Percentiles rank a stretch among this genome's conserved stretches.
Evolutionary conservation across 73 alveolate genomes (phyloP).

Genomic region (Symbiodinium natans): DNA sequence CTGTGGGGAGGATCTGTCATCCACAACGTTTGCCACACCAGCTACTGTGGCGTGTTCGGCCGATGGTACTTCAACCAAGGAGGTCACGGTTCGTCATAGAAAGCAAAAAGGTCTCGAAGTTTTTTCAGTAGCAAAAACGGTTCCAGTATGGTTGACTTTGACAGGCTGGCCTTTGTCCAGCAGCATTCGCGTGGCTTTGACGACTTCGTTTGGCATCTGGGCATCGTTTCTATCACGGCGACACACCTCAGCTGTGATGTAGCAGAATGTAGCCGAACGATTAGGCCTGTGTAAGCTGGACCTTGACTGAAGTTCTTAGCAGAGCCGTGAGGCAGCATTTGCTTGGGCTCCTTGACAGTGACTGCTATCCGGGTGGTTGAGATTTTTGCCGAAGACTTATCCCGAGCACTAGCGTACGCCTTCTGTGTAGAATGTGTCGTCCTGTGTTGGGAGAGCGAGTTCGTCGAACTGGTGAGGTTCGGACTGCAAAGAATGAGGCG

Average conservation of each 20-base stretch:
- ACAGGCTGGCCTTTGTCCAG: neutral
- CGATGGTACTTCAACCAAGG: constrained; percentile 45
- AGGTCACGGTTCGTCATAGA: neutral
- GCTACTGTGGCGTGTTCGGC: constrained; percentile 47
- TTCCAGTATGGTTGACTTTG: neutral
- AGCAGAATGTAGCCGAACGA: too few relatives aligned
- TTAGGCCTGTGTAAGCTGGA: too few relatives aligned
- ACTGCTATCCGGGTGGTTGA: constrained; percentile 39
- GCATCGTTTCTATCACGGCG: neutral
- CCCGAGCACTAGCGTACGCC: too few relatives aligned
- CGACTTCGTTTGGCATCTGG: constrained; percentile 44
- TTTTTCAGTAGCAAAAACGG: too few relatives aligned
- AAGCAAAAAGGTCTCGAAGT: too few relatives aligned
- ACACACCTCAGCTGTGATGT: too few relatives aligned
- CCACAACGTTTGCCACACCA: constrained; percentile 30
- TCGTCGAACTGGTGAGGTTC: neutral
- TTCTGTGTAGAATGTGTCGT: too few relatives aligned
- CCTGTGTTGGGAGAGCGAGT: too few relatives aligned
- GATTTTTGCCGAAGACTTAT: neutral
- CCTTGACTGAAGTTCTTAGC: too few relatives aligned
- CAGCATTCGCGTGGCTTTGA: constrained; percentile 36
- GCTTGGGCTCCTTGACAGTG: constrained; percentile 49
- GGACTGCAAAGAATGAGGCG: neutral
- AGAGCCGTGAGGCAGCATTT: constrained; percentile 65
- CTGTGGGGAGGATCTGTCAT: constrained; percentile 54